Evolutionary conservation across 176 grass and related monocot genomes (phyloP).

Genomic region (Dactylis glomerata): DNA sequence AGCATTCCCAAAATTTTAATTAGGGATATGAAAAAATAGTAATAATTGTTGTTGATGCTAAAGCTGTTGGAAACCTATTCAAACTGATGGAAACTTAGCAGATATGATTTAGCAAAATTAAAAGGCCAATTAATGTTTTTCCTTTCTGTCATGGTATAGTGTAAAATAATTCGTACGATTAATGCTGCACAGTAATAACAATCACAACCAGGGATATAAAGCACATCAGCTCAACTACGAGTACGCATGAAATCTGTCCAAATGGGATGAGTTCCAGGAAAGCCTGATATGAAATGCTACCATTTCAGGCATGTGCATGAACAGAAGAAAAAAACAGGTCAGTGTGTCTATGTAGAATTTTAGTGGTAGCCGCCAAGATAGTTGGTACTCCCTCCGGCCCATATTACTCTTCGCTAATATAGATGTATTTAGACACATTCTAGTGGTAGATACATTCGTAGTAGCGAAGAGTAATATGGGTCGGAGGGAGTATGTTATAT

Average conservation of each 20-base stretch:
- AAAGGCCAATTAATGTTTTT: neutral
- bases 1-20: neutral
- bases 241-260: neutral
- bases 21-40: neutral
- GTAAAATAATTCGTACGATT: neutral
- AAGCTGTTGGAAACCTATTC: neutral
- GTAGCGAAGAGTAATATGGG: too few relatives aligned
- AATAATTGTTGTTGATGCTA: neutral
- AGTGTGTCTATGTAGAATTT: neutral
- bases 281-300: neutral
- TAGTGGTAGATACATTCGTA: too few relatives aligned
- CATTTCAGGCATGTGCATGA: neutral
- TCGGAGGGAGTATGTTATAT: too few relatives aligned
- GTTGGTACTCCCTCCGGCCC: too few relatives aligned
- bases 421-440: too few relatives aligned
- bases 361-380: neutral
- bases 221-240: neutral
- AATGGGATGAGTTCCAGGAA: conserved; percentile 1
- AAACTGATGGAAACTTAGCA: neutral
- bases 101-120: neutral
- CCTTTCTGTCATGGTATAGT: neutral
- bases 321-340: neutral
- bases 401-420: too few relatives aligned
- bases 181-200: neutral
- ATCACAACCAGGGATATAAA: neutral